Percentiles rank a stretch among this genome's conserved stretches.
Evolutionary conservation across 768 basidiomycete species (phyloP).

Genomic region (Tricholoma matsutake): DNA sequence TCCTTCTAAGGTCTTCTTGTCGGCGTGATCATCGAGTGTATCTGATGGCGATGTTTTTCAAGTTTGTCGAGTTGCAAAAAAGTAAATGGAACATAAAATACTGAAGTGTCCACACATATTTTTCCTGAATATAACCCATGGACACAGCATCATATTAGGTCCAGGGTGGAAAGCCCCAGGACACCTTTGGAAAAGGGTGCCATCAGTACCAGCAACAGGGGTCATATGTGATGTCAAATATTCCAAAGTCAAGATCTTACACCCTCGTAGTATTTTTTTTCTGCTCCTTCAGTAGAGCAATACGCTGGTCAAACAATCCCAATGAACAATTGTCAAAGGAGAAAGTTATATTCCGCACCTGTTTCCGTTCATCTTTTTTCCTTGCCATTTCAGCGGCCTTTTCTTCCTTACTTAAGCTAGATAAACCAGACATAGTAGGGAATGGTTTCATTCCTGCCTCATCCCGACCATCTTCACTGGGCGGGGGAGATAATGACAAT

Average conservation of each 20-base stretch:
- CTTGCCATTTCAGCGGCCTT: conserved; percentile 91
- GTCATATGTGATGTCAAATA: neutral
- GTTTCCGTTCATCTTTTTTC: conserved; percentile 88
- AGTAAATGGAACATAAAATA: neutral
- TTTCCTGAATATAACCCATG: neutral
- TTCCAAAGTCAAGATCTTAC: conserved; percentile 4
- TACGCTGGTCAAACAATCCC: conserved; percentile 44
- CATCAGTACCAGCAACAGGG: neutral
- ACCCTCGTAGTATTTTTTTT: conserved; percentile 52
- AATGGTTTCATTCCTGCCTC: conserved; percentile 12
- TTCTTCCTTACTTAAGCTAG: conserved; percentile 65
- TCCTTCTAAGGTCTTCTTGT: too few species aligned
- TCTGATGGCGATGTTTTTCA: neutral
- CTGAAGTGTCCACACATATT: neutral
- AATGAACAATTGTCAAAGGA: conserved; percentile 1
- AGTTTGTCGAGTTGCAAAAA: neutral
- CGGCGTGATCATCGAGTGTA: too few species aligned
- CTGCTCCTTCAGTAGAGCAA: conserved; percentile 78
- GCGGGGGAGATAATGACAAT: conserved; percentile 16
- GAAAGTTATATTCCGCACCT: conserved; percentile 44
- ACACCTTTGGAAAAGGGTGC: neutral
- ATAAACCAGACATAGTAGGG: conserved; percentile 45
- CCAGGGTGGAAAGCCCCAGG: neutral
- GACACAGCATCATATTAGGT: neutral
- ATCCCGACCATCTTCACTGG: conserved; percentile 11